Evolutionary conservation across 2,329 filamentous ascomycete species (phyloP).

Genomic region (Dothistroma septosporum): DNA sequence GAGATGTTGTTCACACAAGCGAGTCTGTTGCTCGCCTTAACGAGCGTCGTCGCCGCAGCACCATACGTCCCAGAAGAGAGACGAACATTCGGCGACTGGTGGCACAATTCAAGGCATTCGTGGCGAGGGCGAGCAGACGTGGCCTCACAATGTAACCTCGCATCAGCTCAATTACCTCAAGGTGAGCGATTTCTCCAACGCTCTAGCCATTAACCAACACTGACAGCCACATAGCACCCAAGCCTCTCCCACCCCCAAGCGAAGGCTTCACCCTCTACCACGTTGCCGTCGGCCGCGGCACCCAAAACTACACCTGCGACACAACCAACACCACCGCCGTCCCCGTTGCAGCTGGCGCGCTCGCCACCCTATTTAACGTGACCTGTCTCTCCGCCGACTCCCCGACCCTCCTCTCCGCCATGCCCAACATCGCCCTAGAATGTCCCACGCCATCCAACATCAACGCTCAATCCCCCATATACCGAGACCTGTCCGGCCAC

Average conservation of each 20-base stretch:
- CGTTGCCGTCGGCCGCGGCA: conserved; percentile 81
- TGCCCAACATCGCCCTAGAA: conserved; percentile 65
- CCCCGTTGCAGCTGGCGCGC: conserved; percentile 66
- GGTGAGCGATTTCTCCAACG: conserved; percentile 10
- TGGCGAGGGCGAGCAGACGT: conserved; percentile 10
- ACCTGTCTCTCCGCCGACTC: conserved; percentile 71
- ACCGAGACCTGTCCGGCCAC: conserved; percentile 64
- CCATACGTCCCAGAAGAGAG: conserved; percentile 21
- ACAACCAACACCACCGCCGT: conserved; percentile 51
- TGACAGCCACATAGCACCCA: conserved; percentile 22
- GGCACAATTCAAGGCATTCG: conserved; percentile 11
- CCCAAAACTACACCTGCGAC: conserved; percentile 88
- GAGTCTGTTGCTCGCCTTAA: conserved; percentile 20
- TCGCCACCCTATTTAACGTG: conserved; percentile 83
- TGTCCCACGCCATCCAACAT: conserved; percentile 47
- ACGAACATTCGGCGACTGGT: conserved; percentile 17
- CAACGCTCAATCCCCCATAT: conserved; percentile 48
- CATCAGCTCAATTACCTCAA: conserved; percentile 19
- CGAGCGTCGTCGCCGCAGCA: conserved; percentile 18
- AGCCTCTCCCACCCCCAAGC: conserved; percentile 57
- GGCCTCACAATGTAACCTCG: conserved; percentile 13
- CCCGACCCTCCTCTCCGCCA: conserved; percentile 60
- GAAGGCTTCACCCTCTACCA: conserved; percentile 64
- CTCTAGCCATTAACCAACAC: not conserved
- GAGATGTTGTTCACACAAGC: conserved; percentile 27